Percentiles rank a stretch among this genome's conserved stretches.
Conservation (phyloP, 495 filamentous ascomycete genomes). For the Umbilicaria muhlenbergii region DNA sequence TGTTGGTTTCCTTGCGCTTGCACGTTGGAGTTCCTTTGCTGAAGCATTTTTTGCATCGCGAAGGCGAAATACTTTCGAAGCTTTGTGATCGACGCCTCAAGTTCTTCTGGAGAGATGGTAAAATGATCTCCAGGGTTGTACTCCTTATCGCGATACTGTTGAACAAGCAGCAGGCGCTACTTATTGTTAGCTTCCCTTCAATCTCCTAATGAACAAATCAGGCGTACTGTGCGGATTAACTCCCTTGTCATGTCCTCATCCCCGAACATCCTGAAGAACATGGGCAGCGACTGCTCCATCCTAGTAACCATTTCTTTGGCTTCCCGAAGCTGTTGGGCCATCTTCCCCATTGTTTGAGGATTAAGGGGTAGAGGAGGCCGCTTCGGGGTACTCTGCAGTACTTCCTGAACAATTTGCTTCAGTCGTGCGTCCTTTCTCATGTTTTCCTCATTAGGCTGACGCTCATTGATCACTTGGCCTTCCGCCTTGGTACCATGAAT, state of each 20-base stretch:
- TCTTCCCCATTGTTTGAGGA: constrained; percentile 27
- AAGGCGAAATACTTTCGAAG: constrained; percentile 26
- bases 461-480: too few species aligned
- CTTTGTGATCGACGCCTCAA: constrained; percentile 34
- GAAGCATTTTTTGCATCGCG: constrained; percentile 17
- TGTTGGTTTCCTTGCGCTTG: constrained; percentile 4
- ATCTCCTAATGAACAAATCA: not conserved
- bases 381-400: constrained; percentile 19
- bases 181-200: constrained; percentile 13
- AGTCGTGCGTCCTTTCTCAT: constrained; percentile 2
- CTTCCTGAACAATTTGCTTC: constrained; percentile 19
- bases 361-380: constrained; percentile 20
- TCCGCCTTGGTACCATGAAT: too few species aligned
- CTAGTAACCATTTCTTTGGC: constrained; percentile 24
- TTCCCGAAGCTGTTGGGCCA: constrained; percentile 31
- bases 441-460: not conserved
- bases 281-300: constrained; percentile 27
- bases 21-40: not conserved
- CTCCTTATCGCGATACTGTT: constrained; percentile 41
- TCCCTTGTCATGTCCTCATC: constrained; percentile 29
- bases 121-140: constrained; percentile 39
- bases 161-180: constrained; percentile 39
- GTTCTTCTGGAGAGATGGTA: constrained; percentile 38
- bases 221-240: constrained; percentile 28
- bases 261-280: constrained; percentile 20